Percentiles rank a stretch among this genome's conserved stretches.
Conservation (phyloP, 2,329 filamentous ascomycete genomes). For the Ustilaginoidea virens region DNA sequence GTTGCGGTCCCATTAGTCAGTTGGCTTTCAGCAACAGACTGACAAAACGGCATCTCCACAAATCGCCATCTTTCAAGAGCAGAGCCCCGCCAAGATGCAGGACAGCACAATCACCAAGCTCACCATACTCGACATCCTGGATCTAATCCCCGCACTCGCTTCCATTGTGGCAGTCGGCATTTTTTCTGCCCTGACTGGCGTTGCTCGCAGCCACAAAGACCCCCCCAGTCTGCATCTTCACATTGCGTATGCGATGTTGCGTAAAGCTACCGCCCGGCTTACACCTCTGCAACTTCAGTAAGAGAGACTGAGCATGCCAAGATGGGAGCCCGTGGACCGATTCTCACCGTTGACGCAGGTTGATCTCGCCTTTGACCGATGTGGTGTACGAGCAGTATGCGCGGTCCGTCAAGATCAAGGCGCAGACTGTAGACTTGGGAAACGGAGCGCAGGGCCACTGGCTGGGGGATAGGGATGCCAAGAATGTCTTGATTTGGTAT, state of each 20-base stretch:
- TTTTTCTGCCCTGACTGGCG: slow-evolving; percentile 5
- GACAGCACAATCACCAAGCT: slow-evolving; percentile 1
- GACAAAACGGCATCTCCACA: background rate
- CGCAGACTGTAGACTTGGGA: slow-evolving; percentile 8
- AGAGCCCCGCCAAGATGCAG: background rate
- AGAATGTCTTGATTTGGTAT: slow-evolving; percentile 11
- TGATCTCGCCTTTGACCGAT: slow-evolving; percentile 8
- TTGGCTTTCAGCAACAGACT: background rate
- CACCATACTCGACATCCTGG: slow-evolving; percentile 6
- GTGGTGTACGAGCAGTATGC: slow-evolving; percentile 8
- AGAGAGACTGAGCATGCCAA: background rate
- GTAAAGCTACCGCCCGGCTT: slow-evolving; percentile 7
- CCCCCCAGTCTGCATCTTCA: slow-evolving; percentile 9
- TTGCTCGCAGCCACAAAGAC: slow-evolving; percentile 6
- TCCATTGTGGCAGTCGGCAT: slow-evolving; percentile 6
- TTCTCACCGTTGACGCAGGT: slow-evolving; percentile 2
- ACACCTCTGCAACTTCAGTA: slow-evolving; percentile 9
- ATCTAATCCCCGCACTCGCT: slow-evolving; percentile 7
- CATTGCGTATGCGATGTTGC: slow-evolving; percentile 9
- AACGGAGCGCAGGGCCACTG: slow-evolving; percentile 9
- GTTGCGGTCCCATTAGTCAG: background rate
- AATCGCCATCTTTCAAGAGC: background rate
- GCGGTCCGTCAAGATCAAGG: slow-evolving; percentile 4
- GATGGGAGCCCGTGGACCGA: background rate
- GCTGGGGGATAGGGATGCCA: slow-evolving; percentile 9